phyloP scores from a whole-genome alignment of 352 stramenopile genomes.

The Globisporangium nagaii region DNA sequence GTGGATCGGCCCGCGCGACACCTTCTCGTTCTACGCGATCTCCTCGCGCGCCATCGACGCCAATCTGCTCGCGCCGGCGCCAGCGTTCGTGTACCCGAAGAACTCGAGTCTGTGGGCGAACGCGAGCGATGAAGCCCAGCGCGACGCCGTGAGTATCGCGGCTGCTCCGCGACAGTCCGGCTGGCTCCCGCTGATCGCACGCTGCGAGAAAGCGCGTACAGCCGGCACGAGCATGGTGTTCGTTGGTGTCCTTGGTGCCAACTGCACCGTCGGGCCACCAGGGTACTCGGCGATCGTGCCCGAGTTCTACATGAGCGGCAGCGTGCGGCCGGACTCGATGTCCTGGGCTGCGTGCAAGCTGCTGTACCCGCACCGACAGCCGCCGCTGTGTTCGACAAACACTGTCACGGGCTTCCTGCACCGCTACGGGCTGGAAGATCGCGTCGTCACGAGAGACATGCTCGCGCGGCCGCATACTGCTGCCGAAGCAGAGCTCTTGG shows the following conservation, averaged over 20 bases:
- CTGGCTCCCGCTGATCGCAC: background rate
- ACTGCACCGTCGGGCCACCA: background rate
- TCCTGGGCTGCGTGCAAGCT: constrained; percentile 43
- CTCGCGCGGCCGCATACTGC: constrained; percentile 24
- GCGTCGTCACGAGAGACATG: constrained; percentile 16
- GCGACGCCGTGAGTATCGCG: background rate
- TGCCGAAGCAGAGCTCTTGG: constrained; percentile 27
- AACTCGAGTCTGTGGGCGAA: constrained; percentile 4
- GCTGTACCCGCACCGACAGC: constrained; percentile 26
- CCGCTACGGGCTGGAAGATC: constrained; percentile 26
- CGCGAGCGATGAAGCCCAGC: background rate
- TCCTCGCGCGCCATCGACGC: constrained; percentile 14
- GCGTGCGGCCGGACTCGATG: constrained; percentile 39
- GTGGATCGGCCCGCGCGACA: constrained; percentile 44
- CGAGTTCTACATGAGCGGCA: constrained; percentile 20
- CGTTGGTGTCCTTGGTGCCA: constrained; percentile 1
- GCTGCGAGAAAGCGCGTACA: background rate
- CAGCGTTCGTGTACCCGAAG: background rate
- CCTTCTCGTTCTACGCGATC: constrained; percentile 28
- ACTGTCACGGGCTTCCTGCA: constrained; percentile 35
- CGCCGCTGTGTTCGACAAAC: constrained; percentile 31
- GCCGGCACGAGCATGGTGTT: constrained; percentile 7
- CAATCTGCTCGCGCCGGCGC: background rate
- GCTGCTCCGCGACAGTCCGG: background rate
- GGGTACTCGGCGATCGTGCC: background rate